Evolutionary conservation across 306 rosid species (phyloP).

Genomic region (Amphicarpaea edgeworthii): DNA sequence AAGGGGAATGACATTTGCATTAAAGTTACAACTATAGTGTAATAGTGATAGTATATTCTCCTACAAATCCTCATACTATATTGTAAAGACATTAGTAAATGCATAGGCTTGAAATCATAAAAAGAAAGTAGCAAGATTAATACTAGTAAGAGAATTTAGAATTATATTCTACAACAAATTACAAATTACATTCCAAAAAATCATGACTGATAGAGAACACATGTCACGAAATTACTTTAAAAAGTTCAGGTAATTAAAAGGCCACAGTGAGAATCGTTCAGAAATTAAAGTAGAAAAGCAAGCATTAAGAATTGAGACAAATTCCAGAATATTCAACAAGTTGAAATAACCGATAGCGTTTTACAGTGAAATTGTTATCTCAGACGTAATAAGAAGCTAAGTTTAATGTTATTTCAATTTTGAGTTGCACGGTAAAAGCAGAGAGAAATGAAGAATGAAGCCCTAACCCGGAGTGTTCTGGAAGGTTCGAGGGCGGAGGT

Average conservation of each 20-base stretch:
- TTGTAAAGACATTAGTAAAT: too few species aligned
- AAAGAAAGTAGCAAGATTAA: too few species aligned
- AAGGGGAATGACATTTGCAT: conserved; percentile 22
- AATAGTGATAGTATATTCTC: too few species aligned
- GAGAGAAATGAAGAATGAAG: background rate
- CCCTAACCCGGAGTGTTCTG: conserved; percentile 73
- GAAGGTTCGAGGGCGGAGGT: conserved; percentile 66
- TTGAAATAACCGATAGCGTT: conserved; percentile 20
- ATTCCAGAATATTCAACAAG: background rate
- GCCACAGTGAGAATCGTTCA: background rate
- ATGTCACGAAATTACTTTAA: too few species aligned
- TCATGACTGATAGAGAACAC: too few species aligned
- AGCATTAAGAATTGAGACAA: background rate
- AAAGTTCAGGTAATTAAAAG: background rate
- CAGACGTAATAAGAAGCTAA: too few species aligned
- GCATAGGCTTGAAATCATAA: too few species aligned
- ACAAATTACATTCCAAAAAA: background rate
- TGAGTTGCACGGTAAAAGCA: too few species aligned
- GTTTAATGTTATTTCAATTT: too few species aligned
- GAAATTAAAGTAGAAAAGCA: background rate
- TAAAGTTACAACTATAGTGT: background rate
- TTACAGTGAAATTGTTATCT: background rate
- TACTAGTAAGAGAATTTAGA: too few species aligned
- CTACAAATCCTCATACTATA: too few species aligned
- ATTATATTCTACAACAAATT: background rate